phyloP scores from a whole-genome alignment of 768 basidiomycete species.

The Auricularia sp. region DNA sequence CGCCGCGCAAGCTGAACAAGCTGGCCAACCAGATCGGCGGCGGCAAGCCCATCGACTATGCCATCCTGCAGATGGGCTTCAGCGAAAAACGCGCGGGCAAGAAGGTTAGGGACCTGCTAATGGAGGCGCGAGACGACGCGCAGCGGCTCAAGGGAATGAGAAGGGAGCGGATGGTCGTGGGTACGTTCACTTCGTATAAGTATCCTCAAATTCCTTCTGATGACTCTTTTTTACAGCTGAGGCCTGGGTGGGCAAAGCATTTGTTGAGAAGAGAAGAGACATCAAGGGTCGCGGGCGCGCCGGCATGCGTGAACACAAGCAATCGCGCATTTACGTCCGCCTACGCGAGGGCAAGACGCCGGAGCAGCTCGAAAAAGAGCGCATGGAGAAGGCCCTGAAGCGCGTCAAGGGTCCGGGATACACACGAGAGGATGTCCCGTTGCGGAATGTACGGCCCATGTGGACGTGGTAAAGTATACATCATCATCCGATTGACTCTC shows the following conservation, averaged over 20 bases:
- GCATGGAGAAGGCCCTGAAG: conserved; percentile 56
- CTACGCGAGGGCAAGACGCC: conserved; percentile 74
- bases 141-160: conserved; percentile 65
- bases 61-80: conserved; percentile 95
- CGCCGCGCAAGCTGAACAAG: conserved; percentile 85
- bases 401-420: conserved; percentile 72
- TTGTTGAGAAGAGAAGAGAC: conserved; percentile 55
- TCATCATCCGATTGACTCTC: neutral
- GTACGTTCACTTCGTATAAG: conserved; percentile 37
- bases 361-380: conserved; percentile 54
- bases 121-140: conserved; percentile 80
- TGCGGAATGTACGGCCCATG: conserved; percentile 58
- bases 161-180: conserved; percentile 63
- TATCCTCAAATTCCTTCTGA: neutral
- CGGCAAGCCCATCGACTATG: conserved; percentile 86
- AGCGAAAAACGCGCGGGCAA: conserved; percentile 84
- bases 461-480: conserved; percentile 61
- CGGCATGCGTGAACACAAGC: conserved; percentile 69
- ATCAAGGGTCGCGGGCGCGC: conserved; percentile 73
- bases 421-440: conserved; percentile 68
- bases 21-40: conserved; percentile 80
- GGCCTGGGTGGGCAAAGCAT: conserved; percentile 88
- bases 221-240: conserved; percentile 45
- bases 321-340: conserved; percentile 64
- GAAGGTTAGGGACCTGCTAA: conserved; percentile 82